Conservation (phyloP, 495 filamentous ascomycete species). For the Podospora sp. region DNA sequence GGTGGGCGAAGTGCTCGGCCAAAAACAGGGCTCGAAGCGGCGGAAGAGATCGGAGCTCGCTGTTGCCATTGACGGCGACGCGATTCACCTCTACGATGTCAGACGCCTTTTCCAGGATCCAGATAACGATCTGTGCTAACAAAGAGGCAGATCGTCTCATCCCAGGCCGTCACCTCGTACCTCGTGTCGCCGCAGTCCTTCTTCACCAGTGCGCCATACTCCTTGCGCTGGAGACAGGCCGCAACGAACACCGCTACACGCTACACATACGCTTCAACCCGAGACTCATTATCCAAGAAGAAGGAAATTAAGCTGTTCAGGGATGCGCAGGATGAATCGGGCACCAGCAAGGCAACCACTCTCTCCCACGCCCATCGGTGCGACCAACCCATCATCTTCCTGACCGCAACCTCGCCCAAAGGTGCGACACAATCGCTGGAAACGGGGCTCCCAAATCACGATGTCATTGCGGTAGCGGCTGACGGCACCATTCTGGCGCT, state of each 20-base stretch:
- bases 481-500: slow-evolving; percentile 45
- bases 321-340: slow-evolving; percentile 64
- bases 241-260: slow-evolving; percentile 59
- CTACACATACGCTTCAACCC: slow-evolving; percentile 68
- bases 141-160: slow-evolving; percentile 68
- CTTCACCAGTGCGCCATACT: slow-evolving; percentile 77
- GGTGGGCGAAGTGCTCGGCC: slow-evolving; percentile 71
- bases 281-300: slow-evolving; percentile 33
- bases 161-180: slow-evolving; percentile 82
- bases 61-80: slow-evolving; percentile 86
- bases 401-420: slow-evolving; percentile 33
- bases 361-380: slow-evolving; percentile 22
- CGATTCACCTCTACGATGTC: slow-evolving; percentile 92
- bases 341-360: slow-evolving; percentile 51
- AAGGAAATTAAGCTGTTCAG: slow-evolving; percentile 55
- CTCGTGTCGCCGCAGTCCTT: slow-evolving; percentile 78
- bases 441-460: slow-evolving; percentile 25
- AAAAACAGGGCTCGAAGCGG: slow-evolving; percentile 70
- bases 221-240: slow-evolving; percentile 63
- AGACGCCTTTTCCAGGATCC: slow-evolving; percentile 23
- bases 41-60: slow-evolving; percentile 83
- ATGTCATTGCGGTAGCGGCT: slow-evolving; percentile 42
- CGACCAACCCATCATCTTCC: slow-evolving; percentile 33
- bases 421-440: slow-evolving; percentile 15
- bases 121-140: slow-evolving; percentile 23